Conservation (phyloP, 1,284 basidiomycete species). For the Sparassis latifolia region DNA sequence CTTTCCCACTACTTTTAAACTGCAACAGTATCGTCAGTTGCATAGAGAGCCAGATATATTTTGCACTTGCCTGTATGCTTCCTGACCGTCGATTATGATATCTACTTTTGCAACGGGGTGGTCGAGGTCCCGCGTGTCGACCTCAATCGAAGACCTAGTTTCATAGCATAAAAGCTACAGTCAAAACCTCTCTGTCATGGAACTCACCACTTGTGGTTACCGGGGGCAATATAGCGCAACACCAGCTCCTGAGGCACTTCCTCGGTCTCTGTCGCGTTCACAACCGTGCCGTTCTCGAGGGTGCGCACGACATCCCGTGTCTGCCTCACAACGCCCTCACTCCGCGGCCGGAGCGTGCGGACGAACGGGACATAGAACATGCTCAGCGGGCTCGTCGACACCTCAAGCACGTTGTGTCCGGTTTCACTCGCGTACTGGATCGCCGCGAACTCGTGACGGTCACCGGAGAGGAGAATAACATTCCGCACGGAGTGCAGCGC, state of each 20-base stretch:
- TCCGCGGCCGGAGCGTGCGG: slow-evolving; percentile 40
- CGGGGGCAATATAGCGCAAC: slow-evolving; percentile 56
- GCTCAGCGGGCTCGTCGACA: slow-evolving; percentile 62
- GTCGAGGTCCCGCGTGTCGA: slow-evolving; percentile 58
- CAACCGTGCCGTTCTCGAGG: slow-evolving; percentile 13
- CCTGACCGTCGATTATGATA: slow-evolving; percentile 59
- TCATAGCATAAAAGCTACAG: neutral
- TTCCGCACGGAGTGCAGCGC: slow-evolving; percentile 68
- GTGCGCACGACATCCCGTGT: slow-evolving; percentile 21
- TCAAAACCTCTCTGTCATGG: too few relatives aligned
- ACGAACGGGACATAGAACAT: slow-evolving; percentile 68
- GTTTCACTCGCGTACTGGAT: slow-evolving; percentile 51
- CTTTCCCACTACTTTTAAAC: slow-evolving; percentile 40
- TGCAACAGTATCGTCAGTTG: slow-evolving; percentile 15
- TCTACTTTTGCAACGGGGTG: slow-evolving; percentile 53
- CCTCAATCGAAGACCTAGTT: slow-evolving; percentile 60
- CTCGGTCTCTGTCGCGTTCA: slow-evolving; percentile 15
- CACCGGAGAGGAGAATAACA: slow-evolving; percentile 61
- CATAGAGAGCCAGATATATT: neutral
- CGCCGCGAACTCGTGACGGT: slow-evolving; percentile 78
- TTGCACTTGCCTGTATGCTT: slow-evolving; percentile 46
- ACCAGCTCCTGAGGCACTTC: slow-evolving; percentile 56
- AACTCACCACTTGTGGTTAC: slow-evolving; percentile 57
- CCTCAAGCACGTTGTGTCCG: slow-evolving; percentile 38
- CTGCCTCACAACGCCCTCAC: slow-evolving; percentile 35